phyloP scores from a whole-genome alignment of 2,329 filamentous ascomycete species.

The Penicillium paneum region DNA sequence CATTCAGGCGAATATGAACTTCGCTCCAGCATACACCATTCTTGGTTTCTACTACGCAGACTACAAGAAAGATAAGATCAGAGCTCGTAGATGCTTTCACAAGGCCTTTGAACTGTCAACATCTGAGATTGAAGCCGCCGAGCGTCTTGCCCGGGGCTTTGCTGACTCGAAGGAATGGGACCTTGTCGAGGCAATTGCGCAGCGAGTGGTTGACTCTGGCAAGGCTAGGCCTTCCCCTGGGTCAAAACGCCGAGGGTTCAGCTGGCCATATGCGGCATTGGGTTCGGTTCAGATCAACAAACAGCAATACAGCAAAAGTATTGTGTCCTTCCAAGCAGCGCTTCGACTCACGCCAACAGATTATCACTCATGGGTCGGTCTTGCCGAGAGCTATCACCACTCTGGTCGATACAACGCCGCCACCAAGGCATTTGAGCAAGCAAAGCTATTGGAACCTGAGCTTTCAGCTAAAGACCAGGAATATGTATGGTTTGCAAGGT shows the following conservation, averaged over 20 bases:
- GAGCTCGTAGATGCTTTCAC: slow-evolving; percentile 89
- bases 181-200: slow-evolving; percentile 85
- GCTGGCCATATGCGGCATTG: slow-evolving; percentile 92
- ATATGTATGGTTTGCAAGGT: slow-evolving; percentile 91
- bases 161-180: slow-evolving; percentile 94
- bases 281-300: slow-evolving; percentile 94
- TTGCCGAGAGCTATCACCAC: slow-evolving; percentile 96
- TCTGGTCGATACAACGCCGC: slow-evolving; percentile 93
- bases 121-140: slow-evolving; percentile 80
- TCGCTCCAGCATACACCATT: slow-evolving; percentile 85
- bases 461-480: slow-evolving; percentile 54
- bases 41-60: slow-evolving; percentile 89
- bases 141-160: slow-evolving; percentile 79
- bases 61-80: slow-evolving; percentile 79
- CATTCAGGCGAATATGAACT: slow-evolving; percentile 81
- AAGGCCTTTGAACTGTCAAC: slow-evolving; percentile 92
- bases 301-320: slow-evolving; percentile 82
- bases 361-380: slow-evolving; percentile 92
- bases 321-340: slow-evolving; percentile 87
- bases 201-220: slow-evolving; percentile 90
- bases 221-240: slow-evolving; percentile 86
- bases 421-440: slow-evolving; percentile 83
- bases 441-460: slow-evolving; percentile 68
- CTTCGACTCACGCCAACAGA: slow-evolving; percentile 78
- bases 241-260: slow-evolving; percentile 87